phyloP scores from a whole-genome alignment of 257 asterid species.

The Capsicum chinense region DNA sequence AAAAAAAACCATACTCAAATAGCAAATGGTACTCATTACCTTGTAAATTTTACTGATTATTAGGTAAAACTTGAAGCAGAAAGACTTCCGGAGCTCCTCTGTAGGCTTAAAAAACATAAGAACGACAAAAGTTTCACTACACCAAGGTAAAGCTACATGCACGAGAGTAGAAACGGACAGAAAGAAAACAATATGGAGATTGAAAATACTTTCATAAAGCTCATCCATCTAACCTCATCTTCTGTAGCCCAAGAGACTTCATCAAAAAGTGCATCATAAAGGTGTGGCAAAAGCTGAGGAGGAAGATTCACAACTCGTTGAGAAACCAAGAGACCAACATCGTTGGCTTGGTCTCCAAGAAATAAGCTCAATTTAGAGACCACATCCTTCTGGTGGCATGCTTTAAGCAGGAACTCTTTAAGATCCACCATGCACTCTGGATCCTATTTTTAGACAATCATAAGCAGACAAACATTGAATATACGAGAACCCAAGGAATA shows the following conservation, averaged over 20 bases:
- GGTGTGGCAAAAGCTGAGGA: conserved; percentile 91
- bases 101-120: conserved; percentile 62
- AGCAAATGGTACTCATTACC: conserved; percentile 45
- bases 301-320: conserved; percentile 91
- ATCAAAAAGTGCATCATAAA: conserved; percentile 85
- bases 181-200: background rate
- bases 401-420: conserved; percentile 63
- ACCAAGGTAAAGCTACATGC: conserved; percentile 22
- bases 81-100: conserved; percentile 67
- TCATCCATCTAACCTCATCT: conserved; percentile 74
- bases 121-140: conserved; percentile 29
- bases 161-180: conserved; percentile 13
- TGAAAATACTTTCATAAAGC: conserved; percentile 24
- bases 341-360: conserved; percentile 49
- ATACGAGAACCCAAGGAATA: background rate
- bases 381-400: conserved; percentile 53
- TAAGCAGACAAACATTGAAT: conserved; percentile 26
- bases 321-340: conserved; percentile 79
- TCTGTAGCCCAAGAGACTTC: conserved; percentile 94
- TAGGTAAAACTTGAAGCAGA: conserved; percentile 73
- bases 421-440: conserved; percentile 56
- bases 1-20: background rate
- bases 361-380: conserved; percentile 51
- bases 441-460: conserved; percentile 44
- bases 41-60: conserved; percentile 78